Evolutionary conservation across 768 basidiomycete genomes (phyloP).

Genomic region (Cubamyces sp.): DNA sequence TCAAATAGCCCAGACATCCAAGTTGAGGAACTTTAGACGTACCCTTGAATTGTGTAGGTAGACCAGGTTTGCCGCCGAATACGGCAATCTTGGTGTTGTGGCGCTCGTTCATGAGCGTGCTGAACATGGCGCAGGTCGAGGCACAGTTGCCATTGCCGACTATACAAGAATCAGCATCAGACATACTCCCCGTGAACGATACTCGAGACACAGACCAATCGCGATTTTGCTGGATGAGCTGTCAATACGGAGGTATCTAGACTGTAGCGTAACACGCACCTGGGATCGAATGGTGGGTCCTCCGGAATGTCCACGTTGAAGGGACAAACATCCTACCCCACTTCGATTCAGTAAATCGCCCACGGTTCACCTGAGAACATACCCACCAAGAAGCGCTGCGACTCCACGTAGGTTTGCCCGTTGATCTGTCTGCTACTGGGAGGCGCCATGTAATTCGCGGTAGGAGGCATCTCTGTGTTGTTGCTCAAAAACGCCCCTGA

Average conservation of each 20-base stretch:
- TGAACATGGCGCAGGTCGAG: slow-evolving; percentile 67
- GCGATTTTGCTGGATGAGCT: slow-evolving; percentile 27
- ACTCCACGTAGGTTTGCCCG: slow-evolving; percentile 34
- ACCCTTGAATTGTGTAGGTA: slow-evolving; percentile 54
- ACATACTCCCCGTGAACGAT: no score
- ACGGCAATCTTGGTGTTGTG: slow-evolving; percentile 56
- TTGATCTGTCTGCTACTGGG: slow-evolving; percentile 34
- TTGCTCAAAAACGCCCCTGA: slow-evolving; percentile 37
- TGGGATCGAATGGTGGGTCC: slow-evolving; percentile 50
- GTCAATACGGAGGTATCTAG: neutral
- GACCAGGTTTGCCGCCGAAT: slow-evolving; percentile 60
- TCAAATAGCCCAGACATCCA: neutral
- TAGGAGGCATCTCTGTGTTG: slow-evolving; percentile 30
- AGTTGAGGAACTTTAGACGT: neutral
- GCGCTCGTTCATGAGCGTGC: slow-evolving; percentile 61
- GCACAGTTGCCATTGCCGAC: slow-evolving; percentile 47
- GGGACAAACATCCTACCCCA: slow-evolving; percentile 43
- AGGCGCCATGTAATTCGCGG: slow-evolving; percentile 38
- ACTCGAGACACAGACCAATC: slow-evolving; percentile 25
- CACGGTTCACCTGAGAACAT: neutral
- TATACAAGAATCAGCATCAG: neutral
- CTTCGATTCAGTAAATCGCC: slow-evolving; percentile 15
- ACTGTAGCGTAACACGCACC: slow-evolving; percentile 31
- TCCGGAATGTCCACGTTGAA: slow-evolving; percentile 42
- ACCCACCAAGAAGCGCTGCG: slow-evolving; percentile 40